Evolutionary conservation across 352 stramenopile species (phyloP).

Genomic region (Blastocystis sp.): DNA sequence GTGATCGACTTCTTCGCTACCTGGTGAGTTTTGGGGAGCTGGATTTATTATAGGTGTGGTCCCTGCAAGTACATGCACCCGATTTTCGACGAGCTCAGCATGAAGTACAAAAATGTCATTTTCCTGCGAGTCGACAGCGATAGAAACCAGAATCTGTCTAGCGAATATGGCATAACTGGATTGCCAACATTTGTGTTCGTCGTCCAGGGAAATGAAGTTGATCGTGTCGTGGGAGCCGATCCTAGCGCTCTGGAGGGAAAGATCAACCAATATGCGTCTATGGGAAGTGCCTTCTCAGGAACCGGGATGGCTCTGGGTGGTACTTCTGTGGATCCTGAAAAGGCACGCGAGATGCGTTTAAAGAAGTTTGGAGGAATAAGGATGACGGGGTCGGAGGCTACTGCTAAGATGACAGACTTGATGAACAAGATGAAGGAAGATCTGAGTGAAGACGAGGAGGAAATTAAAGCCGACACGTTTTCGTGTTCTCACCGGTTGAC

Average conservation of each 20-base stretch:
- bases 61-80: constrained; percentile 58
- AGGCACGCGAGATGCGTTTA: constrained; percentile 17
- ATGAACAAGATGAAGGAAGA: not conserved
- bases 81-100: constrained; percentile 40
- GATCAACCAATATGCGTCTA: constrained; percentile 5
- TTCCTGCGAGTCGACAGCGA: constrained; percentile 55
- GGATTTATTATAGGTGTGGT: not conserved
- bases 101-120: constrained; percentile 43
- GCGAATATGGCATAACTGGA: not conserved
- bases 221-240: constrained; percentile 7
- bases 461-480: not conserved
- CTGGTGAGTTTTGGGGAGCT: not conserved
- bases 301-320: constrained; percentile 9
- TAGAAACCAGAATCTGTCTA: not conserved
- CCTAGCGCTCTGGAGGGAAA: not conserved
- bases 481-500: not conserved
- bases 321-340: not conserved
- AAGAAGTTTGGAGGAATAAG: constrained; percentile 31
- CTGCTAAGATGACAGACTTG: not conserved
- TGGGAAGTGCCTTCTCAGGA: not conserved
- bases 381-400: not conserved
- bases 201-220: constrained; percentile 4
- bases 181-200: constrained; percentile 35
- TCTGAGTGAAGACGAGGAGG: constrained; percentile 39
- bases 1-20: constrained; percentile 56